Base-by-base conservation (phyloP, 768 basidiomycete species). In the Russula sp. region DNA sequence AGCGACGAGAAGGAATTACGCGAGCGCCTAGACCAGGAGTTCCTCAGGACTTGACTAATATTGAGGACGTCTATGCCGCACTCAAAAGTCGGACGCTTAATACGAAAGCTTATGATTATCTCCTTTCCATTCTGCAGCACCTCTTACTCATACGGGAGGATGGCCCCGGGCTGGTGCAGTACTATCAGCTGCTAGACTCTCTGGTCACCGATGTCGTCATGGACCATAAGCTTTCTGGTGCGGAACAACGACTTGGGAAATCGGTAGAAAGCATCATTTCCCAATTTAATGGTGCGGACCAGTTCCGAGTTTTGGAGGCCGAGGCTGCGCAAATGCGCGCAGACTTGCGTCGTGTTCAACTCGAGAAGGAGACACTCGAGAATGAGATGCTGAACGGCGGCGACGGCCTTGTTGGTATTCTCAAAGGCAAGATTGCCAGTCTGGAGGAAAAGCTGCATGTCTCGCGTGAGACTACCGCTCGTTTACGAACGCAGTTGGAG, bases 41-140 rank as follows among this genome's bases (percentile, higher is more conserved):
- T 91, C 54, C 79, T 98, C 6, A 81, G 81, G 88, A 90, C 72
- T 81, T 97, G 68, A 83, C 83, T 46, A 86, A 89, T 64, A 89
- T 92, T 20, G 84, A 88, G 70, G 94, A 98, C 72, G 87, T 98
- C 36, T 96, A 90, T 78, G 84, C 87, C 59, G 89, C 90, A 2
- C 80, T 99, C 53, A 82, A 83, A 66, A 76, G 84, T n/a, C 88
- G 83, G 73, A 87, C 88, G n/a, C 80, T 86, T 64, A 88, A 88
- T 49, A 86, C 89, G 16, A 85, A 84, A 63, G 94, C 94, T 7
- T 80, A 82, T 69, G 87, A 90, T 67, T 87, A 95, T 73, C 90
- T 99, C 73, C 78, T 95, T 48, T 92, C 92, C n/a, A 89, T 94
- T 75, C 84, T 98, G 83, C 93, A 94, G 72, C 94, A 98, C 75